A percentile compares a stretch with the other conserved stretches of the same genome.
These are phyloP conservation scores for Aspergillus vadensis DNA, from an alignment of 2,329 filamentous ascomycete species.

Conservation along the genomic window DNA sequence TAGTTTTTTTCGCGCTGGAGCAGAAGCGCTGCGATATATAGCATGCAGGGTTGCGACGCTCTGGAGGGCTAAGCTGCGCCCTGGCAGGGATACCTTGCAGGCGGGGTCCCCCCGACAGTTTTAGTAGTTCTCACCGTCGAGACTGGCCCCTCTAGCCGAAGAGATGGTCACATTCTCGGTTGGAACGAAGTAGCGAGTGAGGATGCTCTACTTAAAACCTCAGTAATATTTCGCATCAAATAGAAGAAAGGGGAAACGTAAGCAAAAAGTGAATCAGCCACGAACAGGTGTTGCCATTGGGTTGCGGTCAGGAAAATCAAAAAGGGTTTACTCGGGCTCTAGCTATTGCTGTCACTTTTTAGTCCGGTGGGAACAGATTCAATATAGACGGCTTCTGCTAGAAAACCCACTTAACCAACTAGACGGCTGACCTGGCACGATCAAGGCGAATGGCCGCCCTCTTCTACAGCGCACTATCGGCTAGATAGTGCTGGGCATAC, in stretches of 20 bases:
- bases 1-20: background rate
- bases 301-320: background rate
- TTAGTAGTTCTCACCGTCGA: background rate
- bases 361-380: background rate
- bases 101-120: background rate
- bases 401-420: background rate
- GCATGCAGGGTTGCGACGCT: background rate
- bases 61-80: slow-evolving; percentile 2
- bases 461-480: background rate
- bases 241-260: background rate
- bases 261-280: background rate
- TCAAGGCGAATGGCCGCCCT: background rate
- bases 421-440: background rate
- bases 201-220: background rate
- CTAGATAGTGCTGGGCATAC: background rate
- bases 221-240: background rate
- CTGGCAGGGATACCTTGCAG: background rate
- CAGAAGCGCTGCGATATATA: background rate
- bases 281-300: background rate
- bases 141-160: background rate
- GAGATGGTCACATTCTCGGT: slow-evolving; percentile 1
- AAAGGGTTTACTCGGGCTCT: background rate
- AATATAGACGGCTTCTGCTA: background rate
- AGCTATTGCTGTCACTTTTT: background rate
- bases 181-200: background rate